phyloP scores from a whole-genome alignment of 164 flowering plant species.

The Saururus chinensis region DNA sequence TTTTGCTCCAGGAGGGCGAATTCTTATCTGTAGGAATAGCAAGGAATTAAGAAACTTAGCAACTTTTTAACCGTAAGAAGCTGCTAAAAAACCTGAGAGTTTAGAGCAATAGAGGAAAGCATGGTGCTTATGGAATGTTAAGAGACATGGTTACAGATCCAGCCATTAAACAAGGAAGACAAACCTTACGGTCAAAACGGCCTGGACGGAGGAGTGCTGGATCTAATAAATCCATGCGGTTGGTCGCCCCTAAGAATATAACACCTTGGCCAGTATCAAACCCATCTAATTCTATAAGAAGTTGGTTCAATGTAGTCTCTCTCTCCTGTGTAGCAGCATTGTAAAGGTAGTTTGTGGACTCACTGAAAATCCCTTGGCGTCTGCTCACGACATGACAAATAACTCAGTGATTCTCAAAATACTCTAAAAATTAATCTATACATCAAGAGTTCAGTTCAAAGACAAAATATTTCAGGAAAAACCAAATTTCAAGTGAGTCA shows the following conservation, averaged over 20 bases:
- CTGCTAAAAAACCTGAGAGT: too few species aligned
- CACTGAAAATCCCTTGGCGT: conserved; percentile 76
- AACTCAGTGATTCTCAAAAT: neutral
- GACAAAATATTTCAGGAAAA: neutral
- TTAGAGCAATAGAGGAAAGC: too few species aligned
- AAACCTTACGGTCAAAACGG: conserved; percentile 96
- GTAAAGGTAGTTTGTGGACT: conserved; percentile 46
- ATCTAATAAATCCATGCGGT: conserved; percentile 89
- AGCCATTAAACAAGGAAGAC: conserved; percentile 6
- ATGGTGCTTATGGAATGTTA: neutral
- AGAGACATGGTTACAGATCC: neutral
- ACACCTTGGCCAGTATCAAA: conserved; percentile 99
- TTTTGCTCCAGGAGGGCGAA: conserved; percentile 83
- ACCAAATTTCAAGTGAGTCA: too few species aligned
- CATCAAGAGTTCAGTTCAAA: neutral
- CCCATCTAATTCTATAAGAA: conserved; percentile 93
- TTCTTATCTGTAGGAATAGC: conserved; percentile 50
- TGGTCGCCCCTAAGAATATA: conserved; percentile 93
- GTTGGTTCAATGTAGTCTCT: conserved; percentile 95
- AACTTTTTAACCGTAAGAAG: too few species aligned
- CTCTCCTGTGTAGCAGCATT: conserved; percentile 97
- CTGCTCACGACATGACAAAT: conserved; percentile 28
- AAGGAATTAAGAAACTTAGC: neutral
- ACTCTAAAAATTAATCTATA: neutral
- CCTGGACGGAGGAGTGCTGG: conserved; percentile 99